Percentiles rank a stretch among this genome's conserved stretches.
Evolutionary conservation across 148 eudicot genomes (phyloP).

Genomic region (Vaccinium corymbosum): DNA sequence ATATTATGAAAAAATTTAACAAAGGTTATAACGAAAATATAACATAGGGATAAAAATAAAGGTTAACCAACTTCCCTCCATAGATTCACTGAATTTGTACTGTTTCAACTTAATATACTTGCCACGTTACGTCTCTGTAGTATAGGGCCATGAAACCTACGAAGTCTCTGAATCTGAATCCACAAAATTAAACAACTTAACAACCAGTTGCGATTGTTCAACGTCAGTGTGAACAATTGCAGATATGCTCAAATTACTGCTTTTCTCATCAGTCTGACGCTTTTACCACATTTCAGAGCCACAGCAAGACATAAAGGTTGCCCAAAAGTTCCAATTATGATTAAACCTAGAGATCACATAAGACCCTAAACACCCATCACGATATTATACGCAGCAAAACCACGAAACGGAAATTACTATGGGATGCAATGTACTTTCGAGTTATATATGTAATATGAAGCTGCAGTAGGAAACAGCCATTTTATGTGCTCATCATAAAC

Average conservation of each 20-base stretch:
- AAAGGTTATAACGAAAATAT: background rate
- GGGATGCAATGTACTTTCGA: background rate
- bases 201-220: background rate
- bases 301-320: background rate
- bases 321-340: background rate
- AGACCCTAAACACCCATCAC: background rate
- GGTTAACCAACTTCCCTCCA: background rate
- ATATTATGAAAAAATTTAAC: no score
- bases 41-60: background rate
- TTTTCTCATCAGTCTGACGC: background rate
- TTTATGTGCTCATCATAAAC: conserved; percentile 6
- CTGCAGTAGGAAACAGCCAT: background rate
- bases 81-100: background rate
- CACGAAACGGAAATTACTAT: background rate
- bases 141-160: background rate
- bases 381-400: background rate
- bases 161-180: no score
- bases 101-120: background rate
- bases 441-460: background rate
- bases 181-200: no score
- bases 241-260: background rate
- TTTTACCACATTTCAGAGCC: background rate
- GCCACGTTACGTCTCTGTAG: background rate
- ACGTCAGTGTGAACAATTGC: no score
- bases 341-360: background rate